Base-by-base conservation (phyloP, 1,284 basidiomycete genomes). In the Malassezia pachydermatis region DNA sequence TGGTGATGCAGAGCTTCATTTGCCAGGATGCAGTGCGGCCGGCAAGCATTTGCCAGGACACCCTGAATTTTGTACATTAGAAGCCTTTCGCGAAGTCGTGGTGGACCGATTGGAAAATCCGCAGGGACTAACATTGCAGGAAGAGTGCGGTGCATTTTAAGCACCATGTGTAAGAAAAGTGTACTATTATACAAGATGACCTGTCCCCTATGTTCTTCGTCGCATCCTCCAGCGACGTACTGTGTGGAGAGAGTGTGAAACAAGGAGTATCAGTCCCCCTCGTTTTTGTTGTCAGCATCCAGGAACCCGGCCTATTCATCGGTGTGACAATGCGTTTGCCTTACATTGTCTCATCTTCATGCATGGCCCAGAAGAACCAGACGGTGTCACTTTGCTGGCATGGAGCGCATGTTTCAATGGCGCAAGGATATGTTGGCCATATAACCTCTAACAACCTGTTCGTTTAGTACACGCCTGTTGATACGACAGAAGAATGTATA, bases 401-500 rank as follows among this genome's bases (percentile, higher is more conserved):
- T 17, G n/a, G n/a, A n/a, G n/a, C n/a, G n/a, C n/a, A n/a, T n/a
- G n/a, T n/a, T n/a, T n/a, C n/a, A 45, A 52, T 33, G 16, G 10
- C n/a, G 40, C 49, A 14, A 25, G 37, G 49, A 51, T 10, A 28
- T 16, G 29, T 23, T 23, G 50, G 50, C 46, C 50, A 52, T 52
- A 42, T 13, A 32, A 34, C 36, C 24, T 32, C 50, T 36, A 10
- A 52, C 50, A 52, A 14, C 14, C 28, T 19, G 29, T 35, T 24
- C 20, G n/a, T 10, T 19, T 16, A 44, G 25, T 34, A 22, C 50
- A 42, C 10, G 54, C 40, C 2, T 81, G 78, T 72, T 94, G 89
- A 73, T 84, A 95, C 41, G 84, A 81, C 16, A 95, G 75, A 14
- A 95, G 70, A 51, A 94, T 82, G 1, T 86, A 86, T 19, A 89